Conservation (phyloP, 1,139 yeast species). For the Diutina mesorugosa region DNA sequence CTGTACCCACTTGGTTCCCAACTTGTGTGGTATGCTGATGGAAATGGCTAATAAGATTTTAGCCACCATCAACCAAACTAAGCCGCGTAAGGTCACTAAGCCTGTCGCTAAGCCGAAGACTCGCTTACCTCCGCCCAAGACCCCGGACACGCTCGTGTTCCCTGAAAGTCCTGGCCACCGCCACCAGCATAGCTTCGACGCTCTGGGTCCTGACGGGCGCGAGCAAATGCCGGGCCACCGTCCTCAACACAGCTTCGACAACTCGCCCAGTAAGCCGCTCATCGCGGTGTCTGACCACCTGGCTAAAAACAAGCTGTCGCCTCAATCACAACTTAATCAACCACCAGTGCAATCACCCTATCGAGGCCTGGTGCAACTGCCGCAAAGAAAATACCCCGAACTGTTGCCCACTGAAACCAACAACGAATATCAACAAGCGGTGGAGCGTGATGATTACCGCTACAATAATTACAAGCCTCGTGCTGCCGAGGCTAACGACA, state of each 20-base stretch:
- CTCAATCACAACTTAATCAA: neutral
- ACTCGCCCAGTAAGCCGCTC: neutral
- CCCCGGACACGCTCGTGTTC: neutral
- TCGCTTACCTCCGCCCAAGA: neutral
- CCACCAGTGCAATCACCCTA: neutral
- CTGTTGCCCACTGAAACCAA: conserved; percentile 25
- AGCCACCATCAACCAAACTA: conserved; percentile 72
- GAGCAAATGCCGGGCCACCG: neutral
- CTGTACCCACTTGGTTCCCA: conserved; percentile 92
- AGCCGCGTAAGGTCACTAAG: conserved; percentile 18
- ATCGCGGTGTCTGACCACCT: neutral
- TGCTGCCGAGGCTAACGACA: neutral
- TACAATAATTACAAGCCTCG: neutral
- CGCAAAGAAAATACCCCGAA: neutral
- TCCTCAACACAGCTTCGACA: neutral
- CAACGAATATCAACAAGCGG: conserved; percentile 20
- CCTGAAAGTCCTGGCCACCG: neutral
- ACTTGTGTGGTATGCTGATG: conserved; percentile 97
- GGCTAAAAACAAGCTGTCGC: neutral
- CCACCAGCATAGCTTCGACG: neutral
- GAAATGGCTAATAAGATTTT: conserved; percentile 88
- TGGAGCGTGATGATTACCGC: conserved; percentile 8
- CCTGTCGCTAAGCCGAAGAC: neutral
- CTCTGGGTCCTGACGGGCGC: neutral
- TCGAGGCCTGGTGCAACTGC: neutral